Base-by-base conservation (phyloP, 179 eudicot genomes). In the Beta lomatogona region DNA sequence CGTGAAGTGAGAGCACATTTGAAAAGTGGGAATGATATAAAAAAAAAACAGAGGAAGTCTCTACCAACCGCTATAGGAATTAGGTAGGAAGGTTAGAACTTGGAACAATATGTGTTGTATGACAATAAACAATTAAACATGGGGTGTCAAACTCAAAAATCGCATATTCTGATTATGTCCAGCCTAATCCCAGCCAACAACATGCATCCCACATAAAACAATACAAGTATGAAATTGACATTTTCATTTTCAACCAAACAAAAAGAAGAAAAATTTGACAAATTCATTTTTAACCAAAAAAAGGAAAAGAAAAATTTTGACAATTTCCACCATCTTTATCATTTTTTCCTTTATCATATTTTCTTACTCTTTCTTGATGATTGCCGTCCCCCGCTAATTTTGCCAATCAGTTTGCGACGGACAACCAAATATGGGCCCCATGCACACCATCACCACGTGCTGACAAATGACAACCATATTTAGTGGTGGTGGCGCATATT, bases 401-500 rank as follows among this genome's bases (percentile, higher is more conserved):
- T 44, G 54, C 28, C 55, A 22, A 53, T 52, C 28, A 25, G 48
- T 10, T 15, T 41, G 52, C 52, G 18, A 44, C 48, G 64, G 54
- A 75, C 74, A 66, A 41, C 73, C 68, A 13, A 75, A 53, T 44
- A 1, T 50, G 79, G 79, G 63, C 0, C 67, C 75, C 65, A 69
- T 50, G 4, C 73, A 50, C 15, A 52, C 58, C 65, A 54, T 36
- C 67, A 36, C 58, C 54, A 54, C n/a, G 75, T 73, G 21, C 36
- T 73, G 12, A 72, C 63, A 54, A 31, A 14, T 64, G 58, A 54
- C 79, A 66, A 36, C 79, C 79, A 16, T 16, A 21, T 65, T 74
- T 54, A 53, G 79, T 75, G 79, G 83, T 75, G 79, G 83, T 66
- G 68, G 12, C 16, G 52, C 78, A 64, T 80, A 52, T 64, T 36